phyloP scores from a whole-genome alignment of 306 rosid genomes.

The Acacia acuminata region DNA sequence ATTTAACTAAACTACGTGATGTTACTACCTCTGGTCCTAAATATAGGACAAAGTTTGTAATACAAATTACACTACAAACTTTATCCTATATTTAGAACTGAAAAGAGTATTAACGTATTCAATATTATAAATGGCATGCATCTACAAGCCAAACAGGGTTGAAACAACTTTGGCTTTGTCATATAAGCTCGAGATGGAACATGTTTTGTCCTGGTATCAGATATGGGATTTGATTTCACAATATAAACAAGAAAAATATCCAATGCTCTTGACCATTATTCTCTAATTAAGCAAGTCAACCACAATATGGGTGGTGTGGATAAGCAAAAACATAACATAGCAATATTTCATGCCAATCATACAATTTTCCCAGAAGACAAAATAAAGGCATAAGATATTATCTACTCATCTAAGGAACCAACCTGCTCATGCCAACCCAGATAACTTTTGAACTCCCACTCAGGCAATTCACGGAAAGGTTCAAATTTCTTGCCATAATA shows the following conservation, averaged over 20 bases:
- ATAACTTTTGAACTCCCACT: slow-evolving; percentile 93
- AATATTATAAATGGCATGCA: slow-evolving; percentile 16
- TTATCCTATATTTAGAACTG: too few species aligned
- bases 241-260: slow-evolving; percentile 14
- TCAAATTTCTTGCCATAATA: slow-evolving; percentile 91
- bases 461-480: slow-evolving; percentile 75
- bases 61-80: too few species aligned
- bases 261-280: slow-evolving; percentile 20
- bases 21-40: background rate
- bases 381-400: slow-evolving; percentile 25
- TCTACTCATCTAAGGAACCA: slow-evolving; percentile 36
- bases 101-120: background rate
- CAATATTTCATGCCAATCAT: background rate
- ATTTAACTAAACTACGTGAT: background rate
- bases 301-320: slow-evolving; percentile 3
- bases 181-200: slow-evolving; percentile 9
- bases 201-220: slow-evolving; percentile 19
- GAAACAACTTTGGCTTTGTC: slow-evolving; percentile 16
- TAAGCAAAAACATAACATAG: slow-evolving; percentile 16
- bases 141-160: slow-evolving; percentile 25
- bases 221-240: slow-evolving; percentile 25
- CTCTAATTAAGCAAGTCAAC: background rate
- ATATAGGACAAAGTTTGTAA: too few species aligned
- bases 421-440: slow-evolving; percentile 99
- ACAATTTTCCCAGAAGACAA: background rate